Evolutionary conservation across 1,139 yeast species (phyloP).

Genomic region (Geotrichum carabidarum): DNA sequence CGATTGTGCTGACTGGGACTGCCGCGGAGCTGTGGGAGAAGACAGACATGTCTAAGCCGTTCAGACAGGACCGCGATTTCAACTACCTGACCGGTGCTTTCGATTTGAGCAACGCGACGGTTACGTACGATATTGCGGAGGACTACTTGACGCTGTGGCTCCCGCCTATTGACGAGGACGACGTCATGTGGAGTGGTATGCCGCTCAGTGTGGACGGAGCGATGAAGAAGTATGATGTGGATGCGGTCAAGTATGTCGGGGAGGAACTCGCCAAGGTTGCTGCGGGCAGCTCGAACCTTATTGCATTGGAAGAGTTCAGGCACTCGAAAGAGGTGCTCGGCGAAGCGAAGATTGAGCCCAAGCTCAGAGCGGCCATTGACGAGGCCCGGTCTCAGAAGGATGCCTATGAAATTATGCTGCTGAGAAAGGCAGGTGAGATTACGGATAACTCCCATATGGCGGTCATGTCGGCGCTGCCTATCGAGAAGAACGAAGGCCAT

Average conservation of each 20-base stretch:
- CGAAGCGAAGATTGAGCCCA: slow-evolving; percentile 40
- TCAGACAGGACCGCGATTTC: slow-evolving; percentile 88
- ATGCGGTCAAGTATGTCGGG: slow-evolving; percentile 58
- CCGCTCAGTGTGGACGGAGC: slow-evolving; percentile 74
- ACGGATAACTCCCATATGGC: slow-evolving; percentile 86
- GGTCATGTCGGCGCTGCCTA: slow-evolving; percentile 88
- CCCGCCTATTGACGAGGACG: slow-evolving; percentile 80
- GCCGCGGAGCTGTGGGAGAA: slow-evolving; percentile 59
- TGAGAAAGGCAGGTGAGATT: slow-evolving; percentile 75
- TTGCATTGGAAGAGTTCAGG: slow-evolving; percentile 9
- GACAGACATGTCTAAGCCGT: slow-evolving; percentile 71
- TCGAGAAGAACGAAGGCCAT: slow-evolving; percentile 82
- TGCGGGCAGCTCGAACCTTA: slow-evolving; percentile 23
- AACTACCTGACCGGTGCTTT: slow-evolving; percentile 76
- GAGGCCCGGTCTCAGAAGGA: slow-evolving; percentile 85
- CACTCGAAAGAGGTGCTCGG: slow-evolving; percentile 9
- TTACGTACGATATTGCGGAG: slow-evolving; percentile 50
- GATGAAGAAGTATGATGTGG: slow-evolving; percentile 62
- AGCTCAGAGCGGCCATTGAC: slow-evolving; percentile 57
- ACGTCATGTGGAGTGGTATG: slow-evolving; percentile 93
- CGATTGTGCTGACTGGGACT: slow-evolving; percentile 65
- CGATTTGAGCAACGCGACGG: slow-evolving; percentile 69
- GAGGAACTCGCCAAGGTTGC: slow-evolving; percentile 22
- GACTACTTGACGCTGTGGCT: slow-evolving; percentile 67
- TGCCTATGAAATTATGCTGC: slow-evolving; percentile 64